A percentile compares a stretch with the other conserved stretches of the same genome.
Evolutionary conservation across 768 basidiomycete genomes (phyloP).

Genomic region (Suillus americanus): DNA sequence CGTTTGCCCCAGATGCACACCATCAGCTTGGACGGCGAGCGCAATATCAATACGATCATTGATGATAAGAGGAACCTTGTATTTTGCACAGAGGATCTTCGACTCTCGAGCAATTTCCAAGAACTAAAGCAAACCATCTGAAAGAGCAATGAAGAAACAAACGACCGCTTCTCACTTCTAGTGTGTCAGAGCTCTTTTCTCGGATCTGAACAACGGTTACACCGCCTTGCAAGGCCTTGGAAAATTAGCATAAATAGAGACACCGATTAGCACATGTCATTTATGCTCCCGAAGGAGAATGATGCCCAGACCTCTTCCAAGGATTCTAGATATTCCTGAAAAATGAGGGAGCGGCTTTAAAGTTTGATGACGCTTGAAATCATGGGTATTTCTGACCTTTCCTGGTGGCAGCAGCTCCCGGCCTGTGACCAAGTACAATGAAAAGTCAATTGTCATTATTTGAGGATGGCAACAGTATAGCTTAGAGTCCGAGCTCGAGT

Average conservation of each 20-base stretch:
- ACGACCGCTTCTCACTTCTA: slow-evolving; percentile 54
- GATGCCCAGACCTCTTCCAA: slow-evolving; percentile 63
- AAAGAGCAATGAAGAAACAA: not conserved
- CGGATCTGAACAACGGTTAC: slow-evolving; percentile 89
- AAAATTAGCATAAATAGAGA: not conserved
- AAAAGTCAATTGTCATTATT: slow-evolving; percentile 48
- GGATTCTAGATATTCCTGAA: slow-evolving; percentile 65
- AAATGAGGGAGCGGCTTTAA: slow-evolving; percentile 10
- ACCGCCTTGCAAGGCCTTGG: slow-evolving; percentile 77
- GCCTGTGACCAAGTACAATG: slow-evolving; percentile 87
- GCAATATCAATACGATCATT: slow-evolving; percentile 89
- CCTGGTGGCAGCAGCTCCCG: slow-evolving; percentile 72
- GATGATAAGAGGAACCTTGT: slow-evolving; percentile 81
- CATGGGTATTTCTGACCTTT: slow-evolving; percentile 47
- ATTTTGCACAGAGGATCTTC: slow-evolving; percentile 71
- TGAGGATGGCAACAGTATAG: slow-evolving; percentile 6
- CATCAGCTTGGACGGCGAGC: slow-evolving; percentile 70
- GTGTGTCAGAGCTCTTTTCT: slow-evolving; percentile 82
- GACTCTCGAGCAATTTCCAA: slow-evolving; percentile 68
- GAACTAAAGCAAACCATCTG: slow-evolving; percentile 49
- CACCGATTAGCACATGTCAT: not conserved
- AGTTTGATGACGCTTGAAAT: slow-evolving; percentile 3
- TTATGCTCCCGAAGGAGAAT: not conserved
- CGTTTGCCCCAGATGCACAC: slow-evolving; percentile 88
- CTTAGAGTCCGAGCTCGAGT: not conserved